These are phyloP conservation scores for Histomonas meleagridis DNA, from an alignment of 208 protist genomes.

Conservation along the genomic window DNA sequence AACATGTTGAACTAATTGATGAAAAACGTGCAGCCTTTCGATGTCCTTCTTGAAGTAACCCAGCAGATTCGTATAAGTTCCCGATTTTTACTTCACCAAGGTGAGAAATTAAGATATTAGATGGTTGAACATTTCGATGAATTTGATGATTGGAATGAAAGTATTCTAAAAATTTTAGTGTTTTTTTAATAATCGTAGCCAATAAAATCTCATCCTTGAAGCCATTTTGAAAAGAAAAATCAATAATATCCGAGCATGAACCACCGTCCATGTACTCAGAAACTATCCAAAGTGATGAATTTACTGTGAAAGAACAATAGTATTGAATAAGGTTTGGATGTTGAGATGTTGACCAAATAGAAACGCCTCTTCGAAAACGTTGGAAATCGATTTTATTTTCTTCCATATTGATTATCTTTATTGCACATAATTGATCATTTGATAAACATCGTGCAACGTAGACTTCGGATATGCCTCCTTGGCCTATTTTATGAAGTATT, in stretches of 20 bases:
- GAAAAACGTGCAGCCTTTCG: slow-evolving; percentile 44
- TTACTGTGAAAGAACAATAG: slow-evolving; percentile 6
- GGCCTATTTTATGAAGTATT: not conserved
- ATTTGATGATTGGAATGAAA: slow-evolving; percentile 49
- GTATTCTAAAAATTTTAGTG: slow-evolving; percentile 43
- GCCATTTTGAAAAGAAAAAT: not conserved
- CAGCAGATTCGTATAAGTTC: slow-evolving; percentile 50
- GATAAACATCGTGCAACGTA: not conserved
- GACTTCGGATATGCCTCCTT: not conserved
- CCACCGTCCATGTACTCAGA: not conserved
- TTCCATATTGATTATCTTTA: not conserved
- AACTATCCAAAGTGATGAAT: not conserved
- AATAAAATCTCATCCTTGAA: slow-evolving; percentile 33
- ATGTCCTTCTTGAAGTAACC: slow-evolving; percentile 35
- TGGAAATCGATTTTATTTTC: not conserved
- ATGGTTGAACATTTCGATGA: slow-evolving; percentile 48
- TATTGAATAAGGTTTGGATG: not conserved
- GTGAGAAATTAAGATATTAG: slow-evolving; percentile 48
- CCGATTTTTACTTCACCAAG: slow-evolving; percentile 49
- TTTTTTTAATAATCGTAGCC: slow-evolving; percentile 45
- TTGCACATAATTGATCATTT: not conserved
- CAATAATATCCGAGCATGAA: not conserved
- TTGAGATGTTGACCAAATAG: not conserved
- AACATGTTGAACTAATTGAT: slow-evolving; percentile 55
- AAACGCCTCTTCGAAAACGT: not conserved